phyloP scores from a whole-genome alignment of 2,329 filamentous ascomycete species.

The Fusarium nodosum region DNA sequence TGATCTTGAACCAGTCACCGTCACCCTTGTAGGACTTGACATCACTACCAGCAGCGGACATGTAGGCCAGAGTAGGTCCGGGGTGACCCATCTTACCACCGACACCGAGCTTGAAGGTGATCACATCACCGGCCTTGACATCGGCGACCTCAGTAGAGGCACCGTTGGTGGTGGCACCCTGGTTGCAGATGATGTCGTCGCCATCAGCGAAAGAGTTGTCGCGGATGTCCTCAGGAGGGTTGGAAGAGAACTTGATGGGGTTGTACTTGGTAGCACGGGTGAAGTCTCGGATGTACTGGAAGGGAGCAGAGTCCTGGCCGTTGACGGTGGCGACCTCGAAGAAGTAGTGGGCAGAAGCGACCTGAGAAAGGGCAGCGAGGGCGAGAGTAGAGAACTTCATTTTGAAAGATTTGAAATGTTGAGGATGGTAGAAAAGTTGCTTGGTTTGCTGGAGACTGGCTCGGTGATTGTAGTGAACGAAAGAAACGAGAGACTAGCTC shows the following conservation, averaged over 20 bases:
- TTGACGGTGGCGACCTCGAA: constrained; percentile 23
- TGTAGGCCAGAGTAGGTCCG: constrained; percentile 32
- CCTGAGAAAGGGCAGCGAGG: constrained; percentile 29
- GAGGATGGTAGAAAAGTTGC: constrained; percentile 25
- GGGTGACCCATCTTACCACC: constrained; percentile 25
- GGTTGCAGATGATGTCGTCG: constrained; percentile 31
- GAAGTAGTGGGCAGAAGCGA: constrained; percentile 32
- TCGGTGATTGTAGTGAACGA: constrained; percentile 31
- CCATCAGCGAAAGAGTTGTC: constrained; percentile 33
- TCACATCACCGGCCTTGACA: constrained; percentile 32
- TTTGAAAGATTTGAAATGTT: constrained; percentile 21
- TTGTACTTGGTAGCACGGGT: constrained; percentile 32
- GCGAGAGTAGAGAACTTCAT: constrained; percentile 31
- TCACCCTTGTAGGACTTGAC: constrained; percentile 31
- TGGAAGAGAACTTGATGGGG: constrained; percentile 37
- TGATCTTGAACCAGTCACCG: constrained; percentile 31
- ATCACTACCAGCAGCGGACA: constrained; percentile 17
- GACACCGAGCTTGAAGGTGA: constrained; percentile 30
- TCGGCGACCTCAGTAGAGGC: constrained; percentile 12
- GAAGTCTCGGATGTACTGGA: constrained; percentile 36
- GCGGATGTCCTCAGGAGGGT: constrained; percentile 25
- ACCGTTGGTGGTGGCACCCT: constrained; percentile 13
- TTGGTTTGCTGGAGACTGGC: constrained; percentile 33
- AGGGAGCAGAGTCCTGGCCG: constrained; percentile 17
- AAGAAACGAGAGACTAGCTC: constrained; percentile 38